Evolutionary conservation across 306 rosid species (phyloP), one percentile per base, ranked within the genome.

Genomic region (Begonia peltatifolia): DNA sequence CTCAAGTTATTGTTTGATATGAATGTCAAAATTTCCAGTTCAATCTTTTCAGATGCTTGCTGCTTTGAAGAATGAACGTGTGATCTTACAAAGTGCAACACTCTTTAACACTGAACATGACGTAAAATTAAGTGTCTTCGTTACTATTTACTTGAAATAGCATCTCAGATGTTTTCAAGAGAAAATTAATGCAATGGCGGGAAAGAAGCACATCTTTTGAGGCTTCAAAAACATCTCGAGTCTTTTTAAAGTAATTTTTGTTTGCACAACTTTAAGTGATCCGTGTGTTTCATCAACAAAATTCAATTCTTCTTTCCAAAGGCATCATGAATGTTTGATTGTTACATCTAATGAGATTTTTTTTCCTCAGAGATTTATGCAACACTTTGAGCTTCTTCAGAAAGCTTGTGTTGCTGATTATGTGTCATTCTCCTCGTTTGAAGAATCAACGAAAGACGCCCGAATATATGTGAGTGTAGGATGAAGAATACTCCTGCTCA

Each of bases 341-440:
- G 14, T 42, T 14, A 16, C 13, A 64, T 50, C 14, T 5, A 1
- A 23, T n/a, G 1, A 48, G 20, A 54, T 14, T 22, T 4, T 3
- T 36, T 6, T 12, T 65, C 2, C 67, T 44, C 94, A 90, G 97
- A 73, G 88, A 73, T 90, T 90, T 66, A 48, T 67, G 68, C 97
- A 90, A 75, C 95, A 90, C 70, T 90, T 90, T 52, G 97, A 90
- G 73, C 97, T 85, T 56, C 71, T 90, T 57, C 86, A 76, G 61
- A 90, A 76, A 65, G 94, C 97, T 53, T 78, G 86, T 57, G 69
- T 90, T 66, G 95, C 94, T 38, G 95, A 90, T 63, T 79, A 74
- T 30, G 7, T 71, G 41, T 67, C 95, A 10, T 86, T 72, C 63
- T 59, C 41, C 11, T 60, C 93, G 51, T 90, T 74, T 57, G 69